Evolutionary conservation across 2,329 filamentous ascomycete genomes (phyloP).

Genomic region (Tolypocladium cylindrosporum): DNA sequence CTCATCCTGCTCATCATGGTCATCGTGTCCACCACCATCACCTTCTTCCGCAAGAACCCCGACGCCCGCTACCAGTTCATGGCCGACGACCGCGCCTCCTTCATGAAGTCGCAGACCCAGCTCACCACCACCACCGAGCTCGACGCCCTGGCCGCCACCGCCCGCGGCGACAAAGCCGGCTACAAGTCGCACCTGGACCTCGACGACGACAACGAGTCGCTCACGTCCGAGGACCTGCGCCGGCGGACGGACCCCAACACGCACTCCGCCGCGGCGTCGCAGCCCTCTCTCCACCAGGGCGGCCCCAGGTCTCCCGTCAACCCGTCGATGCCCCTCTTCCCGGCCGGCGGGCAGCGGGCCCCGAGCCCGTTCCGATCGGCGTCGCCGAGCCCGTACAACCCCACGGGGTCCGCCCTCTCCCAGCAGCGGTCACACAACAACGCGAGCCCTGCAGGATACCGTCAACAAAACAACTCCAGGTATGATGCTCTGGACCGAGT

Average conservation of each 20-base stretch:
- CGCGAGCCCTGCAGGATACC: slow-evolving; percentile 22
- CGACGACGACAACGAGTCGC: slow-evolving; percentile 31
- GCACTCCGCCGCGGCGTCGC: slow-evolving; percentile 14
- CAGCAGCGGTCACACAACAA: slow-evolving; percentile 22
- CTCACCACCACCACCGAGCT: slow-evolving; percentile 71
- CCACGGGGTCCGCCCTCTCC: slow-evolving; percentile 6
- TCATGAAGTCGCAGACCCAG: slow-evolving; percentile 92
- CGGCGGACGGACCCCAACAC: slow-evolving; percentile 19
- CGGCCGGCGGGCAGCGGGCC: slow-evolving; percentile 22
- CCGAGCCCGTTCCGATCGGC: slow-evolving; percentile 24
- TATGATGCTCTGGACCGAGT: slow-evolving; percentile 8
- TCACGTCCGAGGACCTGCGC: slow-evolving; percentile 27
- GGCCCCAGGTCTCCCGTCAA: slow-evolving; percentile 24
- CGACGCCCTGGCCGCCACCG: slow-evolving; percentile 80
- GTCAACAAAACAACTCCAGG: slow-evolving; percentile 30
- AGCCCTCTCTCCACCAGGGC: slow-evolving; percentile 17
- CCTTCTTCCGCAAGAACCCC: slow-evolving; percentile 84
- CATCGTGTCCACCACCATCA: slow-evolving; percentile 48
- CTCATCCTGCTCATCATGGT: slow-evolving; percentile 76
- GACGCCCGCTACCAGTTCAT: slow-evolving; percentile 93
- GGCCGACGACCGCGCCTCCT: slow-evolving; percentile 90
- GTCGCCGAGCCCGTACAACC: slow-evolving; percentile 23
- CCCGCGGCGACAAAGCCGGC: slow-evolving; percentile 66
- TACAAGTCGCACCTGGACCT: slow-evolving; percentile 27
- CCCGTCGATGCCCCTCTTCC: slow-evolving; percentile 33